Percentiles rank a stretch among this genome's conserved stretches.
phyloP scores from a whole-genome alignment of 2,329 filamentous ascomycete genomes.

The Colletotrichum eremochloae region DNA sequence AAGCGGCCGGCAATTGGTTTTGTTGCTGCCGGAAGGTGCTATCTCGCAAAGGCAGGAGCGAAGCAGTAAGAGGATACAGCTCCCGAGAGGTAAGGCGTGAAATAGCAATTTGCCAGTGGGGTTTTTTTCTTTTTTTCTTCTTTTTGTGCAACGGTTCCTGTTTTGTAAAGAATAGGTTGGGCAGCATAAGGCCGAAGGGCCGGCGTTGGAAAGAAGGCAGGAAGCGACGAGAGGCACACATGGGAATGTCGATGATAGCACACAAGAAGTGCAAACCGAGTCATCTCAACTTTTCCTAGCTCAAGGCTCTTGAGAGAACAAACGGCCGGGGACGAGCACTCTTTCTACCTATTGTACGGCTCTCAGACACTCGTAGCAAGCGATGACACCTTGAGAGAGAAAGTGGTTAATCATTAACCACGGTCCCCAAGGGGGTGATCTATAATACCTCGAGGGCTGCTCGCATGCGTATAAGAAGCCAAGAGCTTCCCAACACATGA shows the following conservation, averaged over 20 bases:
- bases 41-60: not conserved
- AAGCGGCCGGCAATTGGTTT: not conserved
- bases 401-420: too few relatives aligned
- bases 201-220: not conserved
- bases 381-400: not conserved
- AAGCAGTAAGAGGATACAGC: not conserved
- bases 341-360: not conserved
- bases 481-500: not conserved
- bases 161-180: not conserved
- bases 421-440: too few relatives aligned
- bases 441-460: too few relatives aligned
- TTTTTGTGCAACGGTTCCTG: not conserved
- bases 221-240: not conserved
- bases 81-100: not conserved
- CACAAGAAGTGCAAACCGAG: not conserved
- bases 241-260: not conserved
- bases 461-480: too few relatives aligned
- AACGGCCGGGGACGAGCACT: not conserved
- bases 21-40: not conserved
- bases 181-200: not conserved
- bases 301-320: not conserved
- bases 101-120: too few relatives aligned
- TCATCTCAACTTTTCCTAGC: not conserved
- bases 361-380: not conserved
- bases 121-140: too few relatives aligned